Base-by-base conservation (phyloP, 495 filamentous ascomycete genomes). In the Rhizodiscina lignyota region DNA sequence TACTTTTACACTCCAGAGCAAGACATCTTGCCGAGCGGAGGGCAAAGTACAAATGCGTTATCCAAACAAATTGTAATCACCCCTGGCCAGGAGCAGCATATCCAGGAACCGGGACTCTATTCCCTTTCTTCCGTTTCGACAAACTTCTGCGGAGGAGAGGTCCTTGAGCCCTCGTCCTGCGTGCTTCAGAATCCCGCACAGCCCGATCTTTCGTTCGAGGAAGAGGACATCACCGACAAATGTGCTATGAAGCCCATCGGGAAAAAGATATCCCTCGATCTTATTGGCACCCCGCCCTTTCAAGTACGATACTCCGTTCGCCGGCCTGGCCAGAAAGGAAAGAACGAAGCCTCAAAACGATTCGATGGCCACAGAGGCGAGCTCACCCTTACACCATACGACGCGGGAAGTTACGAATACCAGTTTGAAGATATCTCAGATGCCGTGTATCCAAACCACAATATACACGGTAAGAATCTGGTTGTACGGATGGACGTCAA, bases 211-310 rank as follows among this genome's bases (percentile, higher is more conserved):
- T 58, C 68, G 4, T 60, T 96, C 24, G 67, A 62, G 28, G 56
- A 73, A 1, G 78, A 92, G 44, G 77, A 83, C 44, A 81, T 96
- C 21, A 76, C 77, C 26, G 89, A 96, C 50, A 92, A 87, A 45
- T 97, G 89, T 55, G 87, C 85, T 26, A 81, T 84, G 32, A 92
- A 82, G 47, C 82, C 87, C 0, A 79, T 97, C 42, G 89, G 89
- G 17, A 64, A 96, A 24, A 66, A 75, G 8, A 82, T 97, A 17
- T 80, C 85, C 45, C 58, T 96, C 29, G 81, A 94, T 42, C 56
- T 97, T 28, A 74, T 82, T 17, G 89, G 89, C 21, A 91, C 85
- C 0, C 89, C 89, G 35, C 84, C 84, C 4, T 97, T 96, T 58
- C 57, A 62, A 5, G 61, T 97, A 18, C 56, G 59, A 2, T 96